phyloP scores from a whole-genome alignment of 306 rosid species.

The Casuarina equisetifolia region DNA sequence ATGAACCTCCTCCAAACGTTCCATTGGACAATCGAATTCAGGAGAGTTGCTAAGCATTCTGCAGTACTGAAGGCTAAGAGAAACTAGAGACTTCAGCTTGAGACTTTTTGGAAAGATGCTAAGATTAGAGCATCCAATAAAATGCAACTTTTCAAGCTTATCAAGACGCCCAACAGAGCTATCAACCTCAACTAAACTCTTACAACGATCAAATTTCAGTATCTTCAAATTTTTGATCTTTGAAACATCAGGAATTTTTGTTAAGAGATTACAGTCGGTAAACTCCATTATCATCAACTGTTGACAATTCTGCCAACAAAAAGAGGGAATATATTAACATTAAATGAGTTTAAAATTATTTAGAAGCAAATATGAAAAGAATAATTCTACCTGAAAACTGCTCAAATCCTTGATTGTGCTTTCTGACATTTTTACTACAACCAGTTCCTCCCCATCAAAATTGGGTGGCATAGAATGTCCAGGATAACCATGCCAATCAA shows the following conservation, averaged over 20 bases:
- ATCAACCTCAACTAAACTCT: slow-evolving; percentile 27
- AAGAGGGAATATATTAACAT: neutral
- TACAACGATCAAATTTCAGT: neutral
- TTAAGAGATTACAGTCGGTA: neutral
- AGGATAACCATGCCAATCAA: slow-evolving; percentile 39
- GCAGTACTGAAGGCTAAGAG: neutral
- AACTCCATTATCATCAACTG: slow-evolving; percentile 18
- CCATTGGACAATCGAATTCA: neutral
- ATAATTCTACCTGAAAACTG: slow-evolving; percentile 19
- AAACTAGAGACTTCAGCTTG: slow-evolving; percentile 20
- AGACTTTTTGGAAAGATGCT: slow-evolving; percentile 13
- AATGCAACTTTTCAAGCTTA: slow-evolving; percentile 13
- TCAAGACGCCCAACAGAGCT: slow-evolving; percentile 33
- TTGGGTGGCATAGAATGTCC: slow-evolving; percentile 24
- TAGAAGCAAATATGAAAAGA: neutral
- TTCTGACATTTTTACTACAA: slow-evolving; percentile 23
- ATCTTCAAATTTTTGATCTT: slow-evolving; percentile 21
- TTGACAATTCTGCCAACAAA: slow-evolving; percentile 20
- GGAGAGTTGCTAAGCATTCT: neutral
- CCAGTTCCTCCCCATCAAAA: slow-evolving; percentile 36
- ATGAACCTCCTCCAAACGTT: fast-evolving
- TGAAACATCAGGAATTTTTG: slow-evolving; percentile 27
- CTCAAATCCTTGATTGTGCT: slow-evolving; percentile 21
- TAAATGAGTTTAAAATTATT: neutral
- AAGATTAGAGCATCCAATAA: slow-evolving; percentile 17